Evolutionary conservation across 768 basidiomycete genomes (phyloP).

Genomic region (Phallus indusiatus): DNA sequence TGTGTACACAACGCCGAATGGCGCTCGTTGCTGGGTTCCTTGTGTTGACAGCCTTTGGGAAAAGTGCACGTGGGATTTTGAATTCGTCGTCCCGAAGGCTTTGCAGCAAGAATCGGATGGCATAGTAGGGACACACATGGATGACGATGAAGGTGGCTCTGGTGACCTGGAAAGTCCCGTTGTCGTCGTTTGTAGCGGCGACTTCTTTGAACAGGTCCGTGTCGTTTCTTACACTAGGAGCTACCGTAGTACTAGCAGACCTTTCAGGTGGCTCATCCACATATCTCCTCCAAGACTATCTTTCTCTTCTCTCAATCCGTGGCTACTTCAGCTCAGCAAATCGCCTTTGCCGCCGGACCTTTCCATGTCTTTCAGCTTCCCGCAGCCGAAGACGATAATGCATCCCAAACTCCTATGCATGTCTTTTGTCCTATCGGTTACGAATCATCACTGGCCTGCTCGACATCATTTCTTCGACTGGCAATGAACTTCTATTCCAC

Average conservation of each 20-base stretch:
- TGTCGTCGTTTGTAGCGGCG: slow-evolving; percentile 88
- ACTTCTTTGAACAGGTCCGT: slow-evolving; percentile 84
- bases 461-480: slow-evolving; percentile 68
- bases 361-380: slow-evolving; percentile 73
- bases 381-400: slow-evolving; percentile 45
- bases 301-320: slow-evolving; percentile 84
- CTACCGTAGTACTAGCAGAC: slow-evolving; percentile 4
- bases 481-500: slow-evolving; percentile 90
- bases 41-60: slow-evolving; percentile 94
- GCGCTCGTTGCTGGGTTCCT: slow-evolving; percentile 98
- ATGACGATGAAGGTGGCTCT: slow-evolving; percentile 31
- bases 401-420: slow-evolving; percentile 69
- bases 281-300: slow-evolving; percentile 88
- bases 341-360: slow-evolving; percentile 92
- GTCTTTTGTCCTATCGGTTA: slow-evolving; percentile 91
- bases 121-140: slow-evolving; percentile 27
- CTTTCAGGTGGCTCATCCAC: slow-evolving; percentile 79
- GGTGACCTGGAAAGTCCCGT: slow-evolving; percentile 58
- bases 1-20: slow-evolving; percentile 81
- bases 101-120: slow-evolving; percentile 50
- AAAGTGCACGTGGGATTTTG: slow-evolving; percentile 97
- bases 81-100: slow-evolving; percentile 85
- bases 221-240: not conserved
- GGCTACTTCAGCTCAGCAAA: slow-evolving; percentile 90
- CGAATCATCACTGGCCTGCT: slow-evolving; percentile 57